phyloP scores from a whole-genome alignment of 2,329 filamentous ascomycete species.

The Hirsutella thompsonii region DNA sequence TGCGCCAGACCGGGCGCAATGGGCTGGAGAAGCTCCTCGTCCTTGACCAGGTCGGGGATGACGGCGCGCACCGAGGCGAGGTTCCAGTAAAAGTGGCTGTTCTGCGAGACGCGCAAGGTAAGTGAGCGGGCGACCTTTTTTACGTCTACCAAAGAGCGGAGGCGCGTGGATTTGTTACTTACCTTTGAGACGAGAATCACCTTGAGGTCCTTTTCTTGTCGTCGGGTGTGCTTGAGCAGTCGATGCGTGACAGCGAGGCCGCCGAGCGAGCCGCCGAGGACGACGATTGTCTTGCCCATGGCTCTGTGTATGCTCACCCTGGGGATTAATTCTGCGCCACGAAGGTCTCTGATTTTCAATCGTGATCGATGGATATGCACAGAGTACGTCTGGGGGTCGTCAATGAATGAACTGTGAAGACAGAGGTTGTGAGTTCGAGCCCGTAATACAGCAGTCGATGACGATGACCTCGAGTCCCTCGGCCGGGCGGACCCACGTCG shows the following conservation, averaged over 20 bases:
- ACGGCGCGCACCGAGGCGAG: constrained; percentile 42
- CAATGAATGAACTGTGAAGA: no score
- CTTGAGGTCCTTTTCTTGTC: constrained; percentile 31
- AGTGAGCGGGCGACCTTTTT: not conserved
- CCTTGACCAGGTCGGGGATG: constrained; percentile 33
- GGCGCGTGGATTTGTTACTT: no score
- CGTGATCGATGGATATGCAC: no score
- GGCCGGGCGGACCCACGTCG: not conserved
- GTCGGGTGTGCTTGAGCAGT: constrained; percentile 37
- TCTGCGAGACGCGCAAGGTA: constrained; percentile 19
- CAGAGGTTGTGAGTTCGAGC: no score
- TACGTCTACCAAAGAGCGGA: no score
- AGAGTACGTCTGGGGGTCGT: no score
- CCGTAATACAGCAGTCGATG: not conserved
- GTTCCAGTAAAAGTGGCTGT: constrained; percentile 47
- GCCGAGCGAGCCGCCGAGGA: constrained; percentile 40
- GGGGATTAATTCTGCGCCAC: no score
- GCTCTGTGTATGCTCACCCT: no score
- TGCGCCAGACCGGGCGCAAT: constrained; percentile 34
- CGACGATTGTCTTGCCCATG: constrained; percentile 39
- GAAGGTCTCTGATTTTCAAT: no score
- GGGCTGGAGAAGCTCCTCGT: constrained; percentile 36
- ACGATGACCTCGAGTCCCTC: not conserved
- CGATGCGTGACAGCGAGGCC: constrained; percentile 40
- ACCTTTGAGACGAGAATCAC: constrained; percentile 45